These are phyloP conservation scores for Spinacia oleracea DNA, from an alignment of 179 eudicot genomes.

Conservation along the genomic window DNA sequence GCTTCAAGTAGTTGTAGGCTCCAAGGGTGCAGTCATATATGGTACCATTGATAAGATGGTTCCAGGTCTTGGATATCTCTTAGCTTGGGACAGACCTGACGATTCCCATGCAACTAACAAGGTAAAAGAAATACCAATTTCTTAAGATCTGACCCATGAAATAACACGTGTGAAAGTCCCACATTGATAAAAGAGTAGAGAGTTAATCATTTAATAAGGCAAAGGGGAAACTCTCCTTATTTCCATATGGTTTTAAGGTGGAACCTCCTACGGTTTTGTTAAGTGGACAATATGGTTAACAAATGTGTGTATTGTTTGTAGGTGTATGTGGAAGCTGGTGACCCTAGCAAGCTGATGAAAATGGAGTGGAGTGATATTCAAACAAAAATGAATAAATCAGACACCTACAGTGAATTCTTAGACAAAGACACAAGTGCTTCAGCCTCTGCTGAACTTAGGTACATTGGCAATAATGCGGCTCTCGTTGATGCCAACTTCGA, in stretches of 20 bases:
- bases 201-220: too few species aligned
- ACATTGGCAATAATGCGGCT: neutral
- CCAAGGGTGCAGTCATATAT: neutral
- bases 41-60: neutral
- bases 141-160: too few species aligned
- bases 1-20: neutral
- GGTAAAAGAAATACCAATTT: neutral
- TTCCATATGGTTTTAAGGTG: too few species aligned
- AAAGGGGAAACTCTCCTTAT: too few species aligned
- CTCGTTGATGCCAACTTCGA: neutral
- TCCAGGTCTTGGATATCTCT: neutral
- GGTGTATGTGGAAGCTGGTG: slow-evolving; percentile 15
- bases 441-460: neutral
- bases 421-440: neutral
- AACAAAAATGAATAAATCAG: neutral
- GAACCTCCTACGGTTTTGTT: too few species aligned
- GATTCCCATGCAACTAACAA: neutral
- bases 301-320: too few species aligned
- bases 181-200: too few species aligned
- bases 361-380: neutral
- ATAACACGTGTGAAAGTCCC: too few species aligned
- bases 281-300: too few species aligned
- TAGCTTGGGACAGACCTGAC: slow-evolving; percentile 2
- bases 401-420: neutral
- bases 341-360: neutral